A percentile compares a stretch with the other conserved stretches of the same genome.
Evolutionary conservation across 2,329 filamentous ascomycete genomes (phyloP).

Genomic region (Zymoseptoria crescenta): DNA sequence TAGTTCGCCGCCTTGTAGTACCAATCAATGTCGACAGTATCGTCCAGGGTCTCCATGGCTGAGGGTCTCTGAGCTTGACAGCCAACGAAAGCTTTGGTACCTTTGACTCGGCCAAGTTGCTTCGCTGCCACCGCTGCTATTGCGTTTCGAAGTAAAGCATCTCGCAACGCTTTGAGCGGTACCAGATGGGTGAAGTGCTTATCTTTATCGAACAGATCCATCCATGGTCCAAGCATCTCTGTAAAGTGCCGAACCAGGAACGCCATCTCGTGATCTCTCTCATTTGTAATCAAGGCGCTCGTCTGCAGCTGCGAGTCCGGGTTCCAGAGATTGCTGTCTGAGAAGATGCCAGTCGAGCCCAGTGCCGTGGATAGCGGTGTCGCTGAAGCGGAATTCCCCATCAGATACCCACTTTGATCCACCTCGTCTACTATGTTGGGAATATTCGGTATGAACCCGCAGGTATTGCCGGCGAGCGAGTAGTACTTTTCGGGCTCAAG

Average conservation of each 20-base stretch:
- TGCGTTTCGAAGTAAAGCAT: constrained; percentile 46
- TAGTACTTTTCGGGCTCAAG: constrained; percentile 26
- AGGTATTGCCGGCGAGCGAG: constrained; percentile 24
- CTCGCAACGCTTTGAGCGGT: constrained; percentile 47
- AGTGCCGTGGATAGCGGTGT: constrained; percentile 17
- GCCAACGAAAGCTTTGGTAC: constrained; percentile 43
- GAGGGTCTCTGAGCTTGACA: constrained; percentile 42
- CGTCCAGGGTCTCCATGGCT: constrained; percentile 46
- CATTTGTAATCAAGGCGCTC: constrained; percentile 28
- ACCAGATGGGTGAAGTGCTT: constrained; percentile 55
- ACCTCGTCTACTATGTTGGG: constrained; percentile 28
- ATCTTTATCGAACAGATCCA: constrained; percentile 49
- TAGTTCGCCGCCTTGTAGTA: constrained; percentile 54
- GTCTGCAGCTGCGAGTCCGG: constrained; percentile 26
- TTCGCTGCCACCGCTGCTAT: constrained; percentile 57
- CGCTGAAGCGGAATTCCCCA: constrained; percentile 14
- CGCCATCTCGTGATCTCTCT: constrained; percentile 48
- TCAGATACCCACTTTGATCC: constrained; percentile 20
- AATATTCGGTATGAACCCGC: constrained; percentile 26
- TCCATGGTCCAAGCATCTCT: constrained; percentile 53
- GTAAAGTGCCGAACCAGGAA: constrained; percentile 54
- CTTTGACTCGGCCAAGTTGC: constrained; percentile 49
- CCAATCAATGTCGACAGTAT: constrained; percentile 46
- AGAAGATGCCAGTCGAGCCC: constrained; percentile 14
- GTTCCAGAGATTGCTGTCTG: constrained; percentile 23